Conservation (phyloP, 1,284 basidiomycete species). For the Pseudozyma tsukubaensis region DNA sequence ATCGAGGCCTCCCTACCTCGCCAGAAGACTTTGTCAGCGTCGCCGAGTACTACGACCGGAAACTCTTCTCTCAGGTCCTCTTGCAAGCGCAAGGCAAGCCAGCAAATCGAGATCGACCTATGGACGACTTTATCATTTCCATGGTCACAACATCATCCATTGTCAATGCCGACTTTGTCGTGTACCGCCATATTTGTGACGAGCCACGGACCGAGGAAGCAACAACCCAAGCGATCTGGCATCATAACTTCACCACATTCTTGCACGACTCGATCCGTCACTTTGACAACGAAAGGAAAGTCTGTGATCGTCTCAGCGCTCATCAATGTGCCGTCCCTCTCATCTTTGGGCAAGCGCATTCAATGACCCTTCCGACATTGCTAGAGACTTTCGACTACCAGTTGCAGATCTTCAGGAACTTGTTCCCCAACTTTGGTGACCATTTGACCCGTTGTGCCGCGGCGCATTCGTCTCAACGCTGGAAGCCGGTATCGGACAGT, state of each 20-base stretch:
- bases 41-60: slow-evolving; percentile 35
- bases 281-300: slow-evolving; percentile 24
- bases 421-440: slow-evolving; percentile 44
- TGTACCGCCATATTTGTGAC: slow-evolving; percentile 13
- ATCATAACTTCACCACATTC: slow-evolving; percentile 30
- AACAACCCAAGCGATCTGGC: slow-evolving; percentile 13
- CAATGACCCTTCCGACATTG: slow-evolving; percentile 22
- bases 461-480: slow-evolving; percentile 7
- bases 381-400: slow-evolving; percentile 23
- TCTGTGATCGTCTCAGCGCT: slow-evolving; percentile 34
- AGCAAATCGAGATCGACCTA: slow-evolving; percentile 30
- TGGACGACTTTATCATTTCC: slow-evolving; percentile 34
- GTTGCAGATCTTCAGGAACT: slow-evolving; percentile 35
- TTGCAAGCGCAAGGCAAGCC: slow-evolving; percentile 27
- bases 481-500: neutral
- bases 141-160: slow-evolving; percentile 29
- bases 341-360: slow-evolving; percentile 23
- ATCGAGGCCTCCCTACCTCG: slow-evolving; percentile 27
- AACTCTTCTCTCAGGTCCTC: slow-evolving; percentile 27
- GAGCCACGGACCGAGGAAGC: slow-evolving; percentile 9
- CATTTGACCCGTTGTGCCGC: slow-evolving; percentile 29
- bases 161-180: slow-evolving; percentile 25
- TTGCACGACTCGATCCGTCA: slow-evolving; percentile 21
- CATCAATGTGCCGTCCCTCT: slow-evolving; percentile 30
- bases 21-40: slow-evolving; percentile 24